These are phyloP conservation scores for Backusella tarrabulga DNA, from an alignment of 192 early-diverging fungal genomes.

Conservation along the genomic window DNA sequence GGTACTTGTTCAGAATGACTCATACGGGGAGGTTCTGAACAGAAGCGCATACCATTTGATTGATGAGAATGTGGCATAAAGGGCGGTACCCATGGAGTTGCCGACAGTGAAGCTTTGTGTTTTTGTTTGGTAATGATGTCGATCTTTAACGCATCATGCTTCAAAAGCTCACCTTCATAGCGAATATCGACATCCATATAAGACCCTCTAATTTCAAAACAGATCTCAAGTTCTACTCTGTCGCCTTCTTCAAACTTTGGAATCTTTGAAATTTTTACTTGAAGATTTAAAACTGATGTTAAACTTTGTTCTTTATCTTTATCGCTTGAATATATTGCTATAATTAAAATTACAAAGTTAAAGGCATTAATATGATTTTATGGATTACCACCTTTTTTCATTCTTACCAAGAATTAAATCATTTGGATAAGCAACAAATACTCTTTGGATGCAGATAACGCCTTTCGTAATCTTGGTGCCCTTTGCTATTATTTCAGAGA, in stretches of 20 bases:
- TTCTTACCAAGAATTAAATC: background rate
- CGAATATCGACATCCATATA: background rate
- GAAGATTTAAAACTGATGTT: background rate
- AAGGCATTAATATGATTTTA: background rate
- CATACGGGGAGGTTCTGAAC: too few relatives aligned
- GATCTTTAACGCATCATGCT: background rate
- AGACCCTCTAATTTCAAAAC: background rate
- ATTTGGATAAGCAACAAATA: background rate
- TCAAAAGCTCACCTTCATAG: background rate
- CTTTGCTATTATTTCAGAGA: background rate
- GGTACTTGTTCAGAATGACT: too few relatives aligned
- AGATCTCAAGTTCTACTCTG: background rate
- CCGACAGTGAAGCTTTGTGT: background rate
- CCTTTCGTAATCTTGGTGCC: background rate
- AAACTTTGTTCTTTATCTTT: background rate
- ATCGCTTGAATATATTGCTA: background rate
- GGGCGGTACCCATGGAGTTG: too few relatives aligned
- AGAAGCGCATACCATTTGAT: too few relatives aligned
- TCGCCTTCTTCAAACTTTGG: background rate
- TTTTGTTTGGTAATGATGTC: background rate
- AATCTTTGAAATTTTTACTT: background rate
- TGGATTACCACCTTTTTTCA: background rate
- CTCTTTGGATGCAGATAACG: background rate
- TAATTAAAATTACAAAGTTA: background rate
- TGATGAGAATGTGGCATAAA: too few relatives aligned